These are phyloP conservation scores for Dactylorhiza incarnata DNA, from an alignment of 106 monocot genomes.

Conservation along the genomic window DNA sequence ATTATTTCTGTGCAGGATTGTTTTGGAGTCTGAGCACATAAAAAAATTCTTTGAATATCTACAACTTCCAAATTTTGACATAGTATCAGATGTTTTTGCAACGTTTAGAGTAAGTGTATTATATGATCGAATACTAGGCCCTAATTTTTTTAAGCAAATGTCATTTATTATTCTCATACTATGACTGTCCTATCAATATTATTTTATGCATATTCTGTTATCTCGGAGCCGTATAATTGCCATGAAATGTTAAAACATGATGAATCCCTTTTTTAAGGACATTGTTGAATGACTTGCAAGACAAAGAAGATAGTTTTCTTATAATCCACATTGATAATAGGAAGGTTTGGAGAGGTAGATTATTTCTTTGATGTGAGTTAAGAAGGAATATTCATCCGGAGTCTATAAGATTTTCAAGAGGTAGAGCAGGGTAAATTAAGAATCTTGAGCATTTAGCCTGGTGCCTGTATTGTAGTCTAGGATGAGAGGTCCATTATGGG, in stretches of 20 bases:
- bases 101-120: constrained; percentile 47
- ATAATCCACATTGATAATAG: no score
- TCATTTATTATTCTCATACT: not conserved
- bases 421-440: no score
- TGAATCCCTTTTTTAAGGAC: no score
- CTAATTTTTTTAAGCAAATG: not conserved
- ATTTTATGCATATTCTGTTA: not conserved
- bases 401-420: no score
- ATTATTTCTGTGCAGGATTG: constrained; percentile 32
- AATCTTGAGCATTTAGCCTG: no score
- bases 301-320: no score
- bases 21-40: constrained; percentile 56
- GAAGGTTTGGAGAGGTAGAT: no score
- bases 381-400: no score
- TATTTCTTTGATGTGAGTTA: no score
- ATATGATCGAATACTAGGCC: not conserved
- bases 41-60: constrained; percentile 69
- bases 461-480: no score
- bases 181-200: not conserved
- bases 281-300: no score
- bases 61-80: constrained; percentile 55
- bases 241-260: not conserved
- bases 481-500: no score
- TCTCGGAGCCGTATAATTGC: not conserved
- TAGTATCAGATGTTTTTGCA: constrained; percentile 54